These are phyloP conservation scores for Esteya vermicola DNA, from an alignment of 2,329 filamentous ascomycete genomes.

Conservation along the genomic window DNA sequence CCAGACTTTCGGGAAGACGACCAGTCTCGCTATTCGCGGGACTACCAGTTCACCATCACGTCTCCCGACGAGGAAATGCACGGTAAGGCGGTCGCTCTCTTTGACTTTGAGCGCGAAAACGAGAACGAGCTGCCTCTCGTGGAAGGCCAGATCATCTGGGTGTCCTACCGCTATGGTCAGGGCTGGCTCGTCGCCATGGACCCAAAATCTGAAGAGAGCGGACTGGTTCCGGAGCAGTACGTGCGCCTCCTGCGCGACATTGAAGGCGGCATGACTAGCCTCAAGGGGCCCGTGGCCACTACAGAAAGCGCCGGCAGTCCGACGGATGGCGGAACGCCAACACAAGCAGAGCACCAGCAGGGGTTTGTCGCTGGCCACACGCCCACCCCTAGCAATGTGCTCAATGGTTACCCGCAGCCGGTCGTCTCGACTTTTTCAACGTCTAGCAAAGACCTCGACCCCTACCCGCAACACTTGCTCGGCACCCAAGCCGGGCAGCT, in stretches of 20 bases:
- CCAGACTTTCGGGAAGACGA: constrained; percentile 46
- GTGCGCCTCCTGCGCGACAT: constrained; percentile 86
- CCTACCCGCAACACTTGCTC: constrained; percentile 50
- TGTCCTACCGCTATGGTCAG: constrained; percentile 90
- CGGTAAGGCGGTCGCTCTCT: constrained; percentile 87
- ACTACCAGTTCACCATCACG: constrained; percentile 90
- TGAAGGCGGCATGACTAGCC: constrained; percentile 69
- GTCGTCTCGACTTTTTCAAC: constrained; percentile 57
- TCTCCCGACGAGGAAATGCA: constrained; percentile 97
- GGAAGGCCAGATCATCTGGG: constrained; percentile 92
- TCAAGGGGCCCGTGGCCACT: constrained; percentile 39
- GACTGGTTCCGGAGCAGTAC: constrained; percentile 91
- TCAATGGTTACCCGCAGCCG: constrained; percentile 55
- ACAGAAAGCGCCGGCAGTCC: constrained; percentile 35
- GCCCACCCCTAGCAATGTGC: constrained; percentile 26
- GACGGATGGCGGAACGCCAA: constrained; percentile 45
- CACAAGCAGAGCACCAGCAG: constrained; percentile 39
- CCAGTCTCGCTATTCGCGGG: constrained; percentile 70
- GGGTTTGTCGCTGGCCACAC: constrained; percentile 26
- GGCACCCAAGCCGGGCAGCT: constrained; percentile 48
- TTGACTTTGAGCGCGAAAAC: constrained; percentile 89
- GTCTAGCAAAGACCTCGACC: constrained; percentile 54
- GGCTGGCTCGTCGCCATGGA: constrained; percentile 97
- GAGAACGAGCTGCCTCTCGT: constrained; percentile 88
- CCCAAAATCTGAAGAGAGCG: constrained; percentile 84